Conservation (phyloP, 495 filamentous ascomycete species). For the Hyaloscypha hepaticicola region DNA sequence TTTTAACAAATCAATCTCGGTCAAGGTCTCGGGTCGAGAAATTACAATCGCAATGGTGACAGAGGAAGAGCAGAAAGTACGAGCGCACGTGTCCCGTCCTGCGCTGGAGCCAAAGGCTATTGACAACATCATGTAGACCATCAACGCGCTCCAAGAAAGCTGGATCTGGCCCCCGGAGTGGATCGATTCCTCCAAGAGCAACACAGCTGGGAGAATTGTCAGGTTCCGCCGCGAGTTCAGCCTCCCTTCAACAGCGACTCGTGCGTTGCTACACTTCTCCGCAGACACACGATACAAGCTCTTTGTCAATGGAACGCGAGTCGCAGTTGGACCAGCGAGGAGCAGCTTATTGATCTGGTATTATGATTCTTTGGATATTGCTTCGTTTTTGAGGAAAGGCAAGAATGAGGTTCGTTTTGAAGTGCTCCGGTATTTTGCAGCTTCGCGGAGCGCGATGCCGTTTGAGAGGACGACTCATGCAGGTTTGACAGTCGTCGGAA, state of each 20-base stretch:
- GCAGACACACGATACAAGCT: conserved; percentile 44
- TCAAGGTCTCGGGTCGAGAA: background rate
- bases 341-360: conserved; percentile 41
- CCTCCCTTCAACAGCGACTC: conserved; percentile 20
- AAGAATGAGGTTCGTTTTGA: conserved; percentile 36
- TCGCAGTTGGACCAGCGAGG: conserved; percentile 39
- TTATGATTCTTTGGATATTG: conserved; percentile 42
- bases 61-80: background rate
- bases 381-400: conserved; percentile 33
- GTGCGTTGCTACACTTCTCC: conserved; percentile 36
- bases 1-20: background rate
- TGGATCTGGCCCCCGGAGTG: conserved; percentile 42
- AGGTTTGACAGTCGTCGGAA: conserved; percentile 38
- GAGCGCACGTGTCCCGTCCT: background rate
- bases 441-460: conserved; percentile 35
- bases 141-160: conserved; percentile 38
- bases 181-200: conserved; percentile 35
- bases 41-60: background rate
- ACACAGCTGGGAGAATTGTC: conserved; percentile 38
- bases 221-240: conserved; percentile 31
- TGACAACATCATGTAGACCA: conserved; percentile 29
- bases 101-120: background rate
- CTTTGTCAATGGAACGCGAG: conserved; percentile 36
- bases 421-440: conserved; percentile 38
- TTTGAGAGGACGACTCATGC: conserved; percentile 39